These are phyloP conservation scores for Lasiosphaeria ovina DNA, from an alignment of 495 filamentous ascomycete genomes.

Conservation along the genomic window DNA sequence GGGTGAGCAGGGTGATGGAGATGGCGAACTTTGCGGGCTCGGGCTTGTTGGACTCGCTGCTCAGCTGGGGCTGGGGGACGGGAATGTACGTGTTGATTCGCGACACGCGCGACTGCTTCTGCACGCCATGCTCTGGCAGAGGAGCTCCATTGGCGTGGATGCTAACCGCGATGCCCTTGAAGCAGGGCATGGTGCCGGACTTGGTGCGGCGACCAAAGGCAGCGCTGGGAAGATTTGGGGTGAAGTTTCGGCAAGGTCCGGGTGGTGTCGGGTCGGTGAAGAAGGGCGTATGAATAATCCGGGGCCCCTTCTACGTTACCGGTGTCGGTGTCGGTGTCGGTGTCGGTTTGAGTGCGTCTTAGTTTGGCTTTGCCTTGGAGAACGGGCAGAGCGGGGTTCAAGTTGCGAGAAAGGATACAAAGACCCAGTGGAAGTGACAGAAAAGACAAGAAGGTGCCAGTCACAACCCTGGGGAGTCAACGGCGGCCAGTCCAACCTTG, in stretches of 20 bases:
- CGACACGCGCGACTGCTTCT: conserved; percentile 84
- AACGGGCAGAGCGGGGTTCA: not conserved
- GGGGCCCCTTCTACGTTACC: not conserved
- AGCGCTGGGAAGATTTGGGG: not conserved
- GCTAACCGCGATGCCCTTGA: conserved; percentile 94
- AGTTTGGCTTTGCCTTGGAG: no score
- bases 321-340: not conserved
- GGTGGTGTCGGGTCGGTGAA: not conserved
- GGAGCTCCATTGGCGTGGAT: conserved; percentile 90
- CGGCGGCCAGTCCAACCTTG: no score
- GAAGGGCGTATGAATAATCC: no score
- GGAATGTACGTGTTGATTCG: conserved; percentile 97
- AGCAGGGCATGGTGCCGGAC: conserved; percentile 76
- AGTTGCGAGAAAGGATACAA: not conserved
- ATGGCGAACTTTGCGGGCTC: conserved; percentile 94
- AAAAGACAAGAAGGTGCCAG: no score
- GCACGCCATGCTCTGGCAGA: conserved; percentile 87
- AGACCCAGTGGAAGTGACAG: no score
- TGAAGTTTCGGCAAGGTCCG: not conserved
- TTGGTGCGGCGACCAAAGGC: conserved; percentile 1
- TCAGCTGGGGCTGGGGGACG: conserved; percentile 81
- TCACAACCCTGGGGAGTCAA: no score
- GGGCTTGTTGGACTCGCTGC: conserved; percentile 64
- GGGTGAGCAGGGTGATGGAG: conserved; percentile 91
- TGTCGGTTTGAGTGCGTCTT: not conserved